These are phyloP conservation scores for Pseudogymnoascus sp. DNA, from an alignment of 2,329 filamentous ascomycete species.

Conservation along the genomic window DNA sequence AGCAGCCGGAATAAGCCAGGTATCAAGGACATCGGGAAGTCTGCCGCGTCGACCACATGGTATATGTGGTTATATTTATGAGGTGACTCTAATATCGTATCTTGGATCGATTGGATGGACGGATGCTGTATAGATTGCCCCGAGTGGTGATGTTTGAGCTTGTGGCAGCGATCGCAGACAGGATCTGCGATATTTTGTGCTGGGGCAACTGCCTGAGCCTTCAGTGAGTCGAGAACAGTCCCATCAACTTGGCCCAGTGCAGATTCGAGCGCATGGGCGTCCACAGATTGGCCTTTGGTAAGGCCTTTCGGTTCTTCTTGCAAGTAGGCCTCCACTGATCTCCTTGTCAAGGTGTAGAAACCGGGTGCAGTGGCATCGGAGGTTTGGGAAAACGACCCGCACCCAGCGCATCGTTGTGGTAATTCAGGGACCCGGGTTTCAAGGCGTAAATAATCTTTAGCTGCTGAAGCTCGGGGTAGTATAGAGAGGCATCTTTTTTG, in stretches of 20 bases:
- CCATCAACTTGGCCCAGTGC: neutral
- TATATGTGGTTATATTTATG: conserved; percentile 91
- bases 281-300: neutral
- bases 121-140: conserved; percentile 71
- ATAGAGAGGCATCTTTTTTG: neutral
- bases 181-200: conserved; percentile 35
- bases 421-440: conserved; percentile 25
- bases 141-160: conserved; percentile 64
- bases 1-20: conserved; percentile 65
- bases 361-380: conserved; percentile 41
- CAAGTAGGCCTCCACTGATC: conserved; percentile 42
- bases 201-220: conserved; percentile 10
- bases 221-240: conserved; percentile 1
- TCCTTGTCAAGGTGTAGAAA: conserved; percentile 46
- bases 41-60: conserved; percentile 87
- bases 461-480: neutral
- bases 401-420: conserved; percentile 53
- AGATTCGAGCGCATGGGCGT: conserved; percentile 1
- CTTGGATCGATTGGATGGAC: conserved; percentile 67
- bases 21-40: conserved; percentile 90
- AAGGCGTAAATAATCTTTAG: neutral
- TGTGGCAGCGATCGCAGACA: conserved; percentile 81
- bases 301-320: conserved; percentile 17
- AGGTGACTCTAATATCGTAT: conserved; percentile 81
- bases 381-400: conserved; percentile 56